phyloP scores from a whole-genome alignment of 2,329 filamentous ascomycete genomes.

The Fusarium praegraminearum region DNA sequence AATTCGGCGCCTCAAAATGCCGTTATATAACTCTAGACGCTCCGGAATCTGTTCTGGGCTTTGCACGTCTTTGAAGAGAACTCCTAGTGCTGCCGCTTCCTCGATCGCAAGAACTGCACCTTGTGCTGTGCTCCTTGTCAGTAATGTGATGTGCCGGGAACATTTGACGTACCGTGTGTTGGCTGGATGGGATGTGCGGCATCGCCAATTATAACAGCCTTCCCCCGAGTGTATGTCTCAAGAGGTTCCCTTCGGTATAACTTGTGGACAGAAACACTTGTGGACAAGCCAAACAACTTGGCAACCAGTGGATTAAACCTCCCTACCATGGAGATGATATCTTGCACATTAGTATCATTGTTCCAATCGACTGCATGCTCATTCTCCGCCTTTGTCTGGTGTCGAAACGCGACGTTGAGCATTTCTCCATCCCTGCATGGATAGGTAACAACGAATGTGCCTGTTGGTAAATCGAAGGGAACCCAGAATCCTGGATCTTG shows the following conservation, averaged over 20 bases:
- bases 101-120: background rate
- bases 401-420: conserved; percentile 2
- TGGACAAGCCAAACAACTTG: background rate
- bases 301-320: background rate
- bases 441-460: background rate
- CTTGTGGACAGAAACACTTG: conserved; percentile 12
- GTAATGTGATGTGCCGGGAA: background rate
- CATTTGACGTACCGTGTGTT: background rate
- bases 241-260: background rate
- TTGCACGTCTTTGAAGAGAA: background rate
- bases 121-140: background rate
- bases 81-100: background rate
- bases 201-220: background rate
- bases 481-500: conserved; percentile 14
- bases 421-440: background rate
- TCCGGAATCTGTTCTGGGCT: fast-evolving
- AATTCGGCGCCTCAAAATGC: background rate
- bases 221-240: background rate
- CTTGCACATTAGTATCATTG: background rate
- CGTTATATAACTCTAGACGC: background rate
- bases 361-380: conserved; percentile 4
- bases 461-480: background rate
- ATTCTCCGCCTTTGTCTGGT: background rate
- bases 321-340: background rate
- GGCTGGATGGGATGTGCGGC: conserved; percentile 11